phyloP scores from a whole-genome alignment of 768 basidiomycete species.

The Antrodiella citrinella region DNA sequence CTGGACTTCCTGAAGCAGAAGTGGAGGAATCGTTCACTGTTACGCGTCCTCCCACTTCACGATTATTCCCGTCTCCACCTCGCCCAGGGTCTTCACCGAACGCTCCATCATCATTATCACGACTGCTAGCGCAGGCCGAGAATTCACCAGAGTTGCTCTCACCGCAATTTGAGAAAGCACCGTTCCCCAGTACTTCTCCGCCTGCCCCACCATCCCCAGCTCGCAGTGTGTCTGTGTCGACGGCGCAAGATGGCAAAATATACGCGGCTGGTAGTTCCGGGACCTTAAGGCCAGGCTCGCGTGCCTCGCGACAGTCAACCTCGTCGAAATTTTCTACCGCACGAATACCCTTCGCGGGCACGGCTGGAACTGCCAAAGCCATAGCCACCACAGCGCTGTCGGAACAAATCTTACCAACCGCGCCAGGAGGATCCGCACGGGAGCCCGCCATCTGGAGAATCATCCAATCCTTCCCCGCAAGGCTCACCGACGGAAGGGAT shows the following conservation, averaged over 20 bases:
- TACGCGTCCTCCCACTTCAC: slow-evolving; percentile 59
- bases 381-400: slow-evolving; percentile 61
- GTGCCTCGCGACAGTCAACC: slow-evolving; percentile 61
- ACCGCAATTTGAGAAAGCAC: slow-evolving; percentile 17
- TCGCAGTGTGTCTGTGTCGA: slow-evolving; percentile 21
- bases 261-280: slow-evolving; percentile 24
- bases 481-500: slow-evolving; percentile 59
- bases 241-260: slow-evolving; percentile 10
- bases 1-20: slow-evolving; percentile 60
- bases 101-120: slow-evolving; percentile 72
- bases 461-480: slow-evolving; percentile 42
- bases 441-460: neutral
- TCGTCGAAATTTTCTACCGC: slow-evolving; percentile 62
- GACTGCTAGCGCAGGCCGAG: slow-evolving; percentile 65
- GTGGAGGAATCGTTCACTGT: slow-evolving; percentile 66
- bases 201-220: slow-evolving; percentile 30
- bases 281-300: slow-evolving; percentile 64
- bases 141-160: slow-evolving; percentile 4
- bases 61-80: slow-evolving; percentile 53
- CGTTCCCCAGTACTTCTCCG: slow-evolving; percentile 31
- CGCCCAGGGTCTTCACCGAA: slow-evolving; percentile 61
- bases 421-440: slow-evolving; percentile 14
- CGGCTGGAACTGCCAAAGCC: slow-evolving; percentile 43
- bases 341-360: slow-evolving; percentile 52
- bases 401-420: slow-evolving; percentile 41